Conservation (phyloP, 345 rosid genomes). For the Noccaea caerulescens region DNA sequence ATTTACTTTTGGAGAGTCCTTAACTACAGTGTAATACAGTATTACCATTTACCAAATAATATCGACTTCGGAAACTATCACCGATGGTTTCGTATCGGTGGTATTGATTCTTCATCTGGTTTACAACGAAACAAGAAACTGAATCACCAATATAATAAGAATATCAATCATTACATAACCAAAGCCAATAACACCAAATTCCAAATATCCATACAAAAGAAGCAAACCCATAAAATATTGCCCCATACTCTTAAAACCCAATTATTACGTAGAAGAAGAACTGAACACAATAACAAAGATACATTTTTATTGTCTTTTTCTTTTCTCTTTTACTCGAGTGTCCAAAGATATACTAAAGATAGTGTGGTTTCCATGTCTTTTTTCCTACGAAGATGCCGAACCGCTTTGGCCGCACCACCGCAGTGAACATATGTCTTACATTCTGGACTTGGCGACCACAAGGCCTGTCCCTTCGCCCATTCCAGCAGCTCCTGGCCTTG, state of each 20-base stretch:
- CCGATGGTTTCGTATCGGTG: no score
- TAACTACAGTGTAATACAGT: no score
- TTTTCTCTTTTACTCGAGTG: slow-evolving; percentile 11
- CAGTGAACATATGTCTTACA: slow-evolving; percentile 48
- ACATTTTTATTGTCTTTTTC: slow-evolving; percentile 30
- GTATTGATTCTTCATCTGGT: not conserved
- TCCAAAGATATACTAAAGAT: slow-evolving; percentile 34
- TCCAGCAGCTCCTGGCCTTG: slow-evolving; percentile 59
- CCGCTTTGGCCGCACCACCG: slow-evolving; percentile 30
- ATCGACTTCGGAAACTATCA: no score
- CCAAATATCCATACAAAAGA: slow-evolving; percentile 34
- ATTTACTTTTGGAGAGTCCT: no score
- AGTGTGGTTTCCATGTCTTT: slow-evolving; percentile 28
- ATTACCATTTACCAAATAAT: no score
- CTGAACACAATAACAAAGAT: slow-evolving; percentile 28
- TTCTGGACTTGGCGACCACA: slow-evolving; percentile 79
- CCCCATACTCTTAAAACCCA: slow-evolving; percentile 24
- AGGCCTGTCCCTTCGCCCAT: slow-evolving; percentile 54
- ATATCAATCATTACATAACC: slow-evolving; percentile 12
- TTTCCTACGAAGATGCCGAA: slow-evolving; percentile 19
- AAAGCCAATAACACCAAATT: slow-evolving; percentile 26
- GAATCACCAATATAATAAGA: slow-evolving; percentile 4
- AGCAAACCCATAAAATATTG: slow-evolving; percentile 35
- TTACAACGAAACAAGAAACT: slow-evolving; percentile 3
- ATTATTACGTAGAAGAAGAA: slow-evolving; percentile 29